Base-by-base conservation (phyloP, 2,329 filamentous ascomycete species). In the Phyllosticta citriasiana region DNA sequence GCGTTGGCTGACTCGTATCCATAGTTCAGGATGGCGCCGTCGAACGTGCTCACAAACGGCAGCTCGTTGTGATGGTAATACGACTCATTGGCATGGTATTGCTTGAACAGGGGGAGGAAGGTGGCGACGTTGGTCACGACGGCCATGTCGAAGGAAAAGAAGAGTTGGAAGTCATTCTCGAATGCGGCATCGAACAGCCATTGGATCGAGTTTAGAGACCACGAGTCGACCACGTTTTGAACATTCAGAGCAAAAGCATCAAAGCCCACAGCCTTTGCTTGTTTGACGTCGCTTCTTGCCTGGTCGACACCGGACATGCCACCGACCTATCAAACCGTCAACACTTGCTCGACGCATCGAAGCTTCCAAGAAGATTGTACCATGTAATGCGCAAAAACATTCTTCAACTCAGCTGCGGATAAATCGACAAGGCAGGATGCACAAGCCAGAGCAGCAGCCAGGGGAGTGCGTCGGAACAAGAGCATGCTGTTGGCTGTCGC, bases 91-190 rank as follows among this genome's bases (percentile, higher is more conserved):
- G 27, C 56, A 6, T 64, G 64, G 26, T 71, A 72, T 0, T 64
- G 50, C 4, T 66, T 56, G 24, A 74, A 64, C 50, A 71, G 66
- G 8, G 65, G 61, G 1, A 68, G 63, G 61, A 72, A 72, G 2
- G 70, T 57, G 7, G 63, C 58, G 4, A 71, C 69, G 26, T 67
- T 61, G 40, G 66, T 57, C 16, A 63, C 62, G 6, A 63, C 58
- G 40, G 63, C 66, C 64, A 72, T 70, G 57, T 74, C 72, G 57
- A 74, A 74, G n/a, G 69, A 72, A 63, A 75, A 74, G 65, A 73
- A 74, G 25, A 75, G 67, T 7, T 67, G 65, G 62, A 75, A 74
- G 47, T 64, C 67, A 9, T 67, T 64, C 1, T 67, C 65, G n/a
- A 70, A 67, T n/a, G 58, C 58, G 25, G 70, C 67, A 12, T 67